phyloP scores from a whole-genome alignment of 148 eudicot genomes.

The Chenopodium berlandieri region DNA sequence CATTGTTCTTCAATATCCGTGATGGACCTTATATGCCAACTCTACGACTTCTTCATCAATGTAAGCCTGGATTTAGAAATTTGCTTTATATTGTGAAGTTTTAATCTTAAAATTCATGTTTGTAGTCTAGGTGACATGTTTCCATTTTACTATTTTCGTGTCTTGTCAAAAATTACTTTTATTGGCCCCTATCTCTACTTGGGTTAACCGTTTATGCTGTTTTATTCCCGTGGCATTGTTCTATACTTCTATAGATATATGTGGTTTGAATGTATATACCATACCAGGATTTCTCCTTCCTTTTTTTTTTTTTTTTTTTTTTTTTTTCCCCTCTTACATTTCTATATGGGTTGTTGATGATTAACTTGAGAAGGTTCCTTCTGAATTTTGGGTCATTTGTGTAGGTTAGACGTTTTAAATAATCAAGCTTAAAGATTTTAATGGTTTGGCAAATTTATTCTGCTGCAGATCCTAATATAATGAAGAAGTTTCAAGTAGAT shows the following conservation, averaged over 20 bases:
- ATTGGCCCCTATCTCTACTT: not conserved
- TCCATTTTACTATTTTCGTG: not conserved
- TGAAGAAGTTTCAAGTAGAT: slow-evolving; percentile 94
- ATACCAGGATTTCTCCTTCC: too few species aligned
- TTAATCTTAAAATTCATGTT: not conserved
- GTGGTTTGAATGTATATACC: too few species aligned
- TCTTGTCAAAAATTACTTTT: not conserved
- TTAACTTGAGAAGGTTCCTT: too few species aligned
- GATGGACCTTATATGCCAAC: slow-evolving; percentile 99
- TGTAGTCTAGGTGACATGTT: not conserved
- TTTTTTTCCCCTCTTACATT: too few species aligned
- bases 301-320: too few species aligned
- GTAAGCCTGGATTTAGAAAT: slow-evolving; percentile 37
- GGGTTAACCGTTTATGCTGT: not conserved
- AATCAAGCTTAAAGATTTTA: not conserved
- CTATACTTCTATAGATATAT: too few species aligned
- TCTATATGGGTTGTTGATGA: too few species aligned
- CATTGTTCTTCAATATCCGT: slow-evolving; percentile 86
- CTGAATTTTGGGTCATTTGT: too few species aligned
- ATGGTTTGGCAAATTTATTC: slow-evolving; percentile 12
- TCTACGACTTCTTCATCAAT: slow-evolving; percentile 90
- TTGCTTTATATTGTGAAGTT: not conserved
- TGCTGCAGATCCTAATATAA: slow-evolving; percentile 81
- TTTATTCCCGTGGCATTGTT: too few species aligned
- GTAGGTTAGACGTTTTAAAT: not conserved